These are phyloP conservation scores for Aspergillus neotritici DNA, from an alignment of 2,329 filamentous ascomycete species.

Conservation along the genomic window DNA sequence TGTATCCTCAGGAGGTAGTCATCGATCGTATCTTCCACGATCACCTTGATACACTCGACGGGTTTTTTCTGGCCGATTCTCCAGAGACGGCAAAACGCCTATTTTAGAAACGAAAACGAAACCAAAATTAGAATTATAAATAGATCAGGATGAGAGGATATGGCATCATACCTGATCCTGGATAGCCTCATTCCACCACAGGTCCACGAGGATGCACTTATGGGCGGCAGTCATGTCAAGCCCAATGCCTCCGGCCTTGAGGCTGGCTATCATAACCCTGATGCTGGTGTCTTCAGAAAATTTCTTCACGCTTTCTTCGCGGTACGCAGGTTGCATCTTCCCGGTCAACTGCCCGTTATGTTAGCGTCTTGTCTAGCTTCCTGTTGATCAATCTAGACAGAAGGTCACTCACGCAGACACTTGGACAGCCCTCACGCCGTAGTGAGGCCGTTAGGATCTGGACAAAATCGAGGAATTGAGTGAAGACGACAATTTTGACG, in stretches of 20 bases:
- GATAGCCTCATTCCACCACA: slow-evolving; percentile 57
- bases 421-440: slow-evolving; percentile 44
- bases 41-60: slow-evolving; percentile 55
- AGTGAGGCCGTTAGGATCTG: slow-evolving; percentile 49
- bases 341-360: slow-evolving; percentile 41
- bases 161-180: slow-evolving; percentile 52
- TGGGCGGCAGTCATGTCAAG: slow-evolving; percentile 59
- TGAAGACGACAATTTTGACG: slow-evolving; percentile 57
- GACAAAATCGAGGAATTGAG: slow-evolving; percentile 53
- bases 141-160: slow-evolving; percentile 35
- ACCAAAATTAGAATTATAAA: background rate
- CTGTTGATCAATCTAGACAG: background rate
- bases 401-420: slow-evolving; percentile 11
- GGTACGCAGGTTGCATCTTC: slow-evolving; percentile 39
- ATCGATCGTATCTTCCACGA: slow-evolving; percentile 55
- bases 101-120: slow-evolving; percentile 5
- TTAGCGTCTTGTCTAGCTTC: background rate
- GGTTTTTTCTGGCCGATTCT: slow-evolving; percentile 60
- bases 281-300: slow-evolving; percentile 41
- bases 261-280: slow-evolving; percentile 50
- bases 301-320: slow-evolving; percentile 42
- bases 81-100: slow-evolving; percentile 55
- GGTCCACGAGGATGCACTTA: slow-evolving; percentile 51
- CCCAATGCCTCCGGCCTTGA: slow-evolving; percentile 53
- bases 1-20: slow-evolving; percentile 53